These are phyloP conservation scores for Ophiorrhiza pumila DNA, from an alignment of 257 asterid genomes.

Conservation along the genomic window DNA sequence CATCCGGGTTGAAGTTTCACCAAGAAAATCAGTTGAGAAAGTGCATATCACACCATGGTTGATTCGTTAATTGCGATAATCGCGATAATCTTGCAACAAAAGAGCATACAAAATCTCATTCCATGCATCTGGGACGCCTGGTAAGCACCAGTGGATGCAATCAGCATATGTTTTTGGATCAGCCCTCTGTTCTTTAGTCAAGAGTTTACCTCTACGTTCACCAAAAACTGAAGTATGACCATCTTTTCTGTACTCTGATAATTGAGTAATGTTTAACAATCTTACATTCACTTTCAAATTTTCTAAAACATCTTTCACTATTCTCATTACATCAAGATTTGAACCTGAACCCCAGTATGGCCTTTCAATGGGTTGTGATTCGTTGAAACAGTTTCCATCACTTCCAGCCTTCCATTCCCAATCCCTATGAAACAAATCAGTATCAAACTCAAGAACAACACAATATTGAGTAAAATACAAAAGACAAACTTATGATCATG, in stretches of 20 bases:
- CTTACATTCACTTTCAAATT: constrained; percentile 43
- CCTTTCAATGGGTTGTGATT: constrained; percentile 56
- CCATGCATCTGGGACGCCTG: constrained; percentile 92
- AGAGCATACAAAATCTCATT: constrained; percentile 67
- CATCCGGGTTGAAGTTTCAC: background rate
- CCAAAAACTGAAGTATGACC: constrained; percentile 75
- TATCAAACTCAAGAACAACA: too few species aligned
- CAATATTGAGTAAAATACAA: background rate
- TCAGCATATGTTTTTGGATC: constrained; percentile 74
- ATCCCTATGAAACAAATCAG: constrained; percentile 49
- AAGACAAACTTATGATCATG: too few species aligned
- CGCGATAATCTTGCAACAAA: constrained; percentile 67
- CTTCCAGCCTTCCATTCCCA: constrained; percentile 90
- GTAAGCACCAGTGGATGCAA: constrained; percentile 99
- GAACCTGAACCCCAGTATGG: constrained; percentile 88
- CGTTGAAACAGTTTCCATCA: constrained; percentile 78
- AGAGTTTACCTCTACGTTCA: constrained; percentile 74
- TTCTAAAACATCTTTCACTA: constrained; percentile 43
- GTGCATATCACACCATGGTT: background rate
- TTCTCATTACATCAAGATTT: constrained; percentile 62
- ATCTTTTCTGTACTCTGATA: constrained; percentile 82
- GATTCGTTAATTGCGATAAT: too few species aligned
- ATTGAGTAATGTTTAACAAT: constrained; percentile 65
- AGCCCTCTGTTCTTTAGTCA: constrained; percentile 62
- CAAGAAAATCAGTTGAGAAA: background rate